These are phyloP conservation scores for Colletotrichum cordylinicola DNA, from an alignment of 2,329 filamentous ascomycete species.

Conservation along the genomic window DNA sequence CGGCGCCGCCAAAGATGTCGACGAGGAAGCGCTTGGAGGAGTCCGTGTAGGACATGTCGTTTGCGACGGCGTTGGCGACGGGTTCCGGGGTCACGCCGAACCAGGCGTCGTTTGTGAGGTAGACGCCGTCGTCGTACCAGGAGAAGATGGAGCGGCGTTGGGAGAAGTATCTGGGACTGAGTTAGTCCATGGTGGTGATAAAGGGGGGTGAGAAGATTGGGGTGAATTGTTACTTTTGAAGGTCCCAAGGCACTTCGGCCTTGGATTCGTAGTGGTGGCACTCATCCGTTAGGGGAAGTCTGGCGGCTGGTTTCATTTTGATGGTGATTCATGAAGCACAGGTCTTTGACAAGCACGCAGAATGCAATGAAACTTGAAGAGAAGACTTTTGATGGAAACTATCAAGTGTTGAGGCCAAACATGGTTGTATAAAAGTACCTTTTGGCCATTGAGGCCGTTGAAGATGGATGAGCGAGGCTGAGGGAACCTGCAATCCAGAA, in stretches of 20 bases:
- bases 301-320: conserved; percentile 47
- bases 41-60: conserved; percentile 67
- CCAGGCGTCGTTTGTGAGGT: conserved; percentile 94
- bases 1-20: conserved; percentile 89
- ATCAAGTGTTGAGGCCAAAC: neutral
- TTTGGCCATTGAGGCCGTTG: neutral
- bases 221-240: conserved; percentile 72
- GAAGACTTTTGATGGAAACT: neutral
- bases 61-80: conserved; percentile 82
- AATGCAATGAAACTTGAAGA: neutral
- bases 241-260: conserved; percentile 78
- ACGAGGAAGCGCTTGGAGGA: conserved; percentile 71
- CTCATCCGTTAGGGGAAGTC: conserved; percentile 61
- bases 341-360: neutral
- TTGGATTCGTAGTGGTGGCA: conserved; percentile 78
- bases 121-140: conserved; percentile 84
- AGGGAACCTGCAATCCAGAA: neutral
- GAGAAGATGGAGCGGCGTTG: conserved; percentile 90
- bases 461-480: conserved; percentile 26
- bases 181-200: neutral
- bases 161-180: conserved; percentile 76
- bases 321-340: conserved; percentile 14
- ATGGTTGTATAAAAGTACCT: neutral
- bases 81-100: conserved; percentile 96
- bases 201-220: neutral